A percentile compares a stretch with the other conserved stretches of the same genome.
Evolutionary conservation across 2,329 filamentous ascomycete species (phyloP).

Genomic region (Nakataea oryzae): DNA sequence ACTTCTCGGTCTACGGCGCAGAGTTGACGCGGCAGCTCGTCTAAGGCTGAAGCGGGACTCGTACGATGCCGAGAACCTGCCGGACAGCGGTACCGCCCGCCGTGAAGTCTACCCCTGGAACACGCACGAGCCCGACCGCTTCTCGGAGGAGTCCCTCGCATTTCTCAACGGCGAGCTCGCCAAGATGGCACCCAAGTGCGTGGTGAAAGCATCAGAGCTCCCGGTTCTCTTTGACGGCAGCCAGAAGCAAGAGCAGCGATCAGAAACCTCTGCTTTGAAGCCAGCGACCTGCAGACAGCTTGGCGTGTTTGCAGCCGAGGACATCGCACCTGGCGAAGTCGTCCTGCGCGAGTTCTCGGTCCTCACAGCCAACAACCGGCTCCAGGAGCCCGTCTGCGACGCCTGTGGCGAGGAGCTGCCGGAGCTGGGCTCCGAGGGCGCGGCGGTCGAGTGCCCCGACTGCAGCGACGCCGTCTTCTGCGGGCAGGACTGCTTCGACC

Average conservation of each 20-base stretch:
- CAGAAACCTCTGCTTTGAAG: conserved; percentile 24
- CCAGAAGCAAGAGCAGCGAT: conserved; percentile 35
- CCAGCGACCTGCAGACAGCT: conserved; percentile 60
- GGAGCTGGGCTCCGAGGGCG: conserved; percentile 24
- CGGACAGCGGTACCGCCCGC: conserved; percentile 60
- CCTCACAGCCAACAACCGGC: conserved; percentile 77
- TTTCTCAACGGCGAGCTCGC: conserved; percentile 63
- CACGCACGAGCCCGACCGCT: conserved; percentile 56
- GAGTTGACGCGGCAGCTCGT: conserved; percentile 42
- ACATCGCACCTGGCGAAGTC: conserved; percentile 65
- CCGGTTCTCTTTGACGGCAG: conserved; percentile 53
- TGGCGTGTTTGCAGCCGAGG: conserved; percentile 78
- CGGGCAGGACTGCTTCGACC: conserved; percentile 44
- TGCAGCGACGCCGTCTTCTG: conserved; percentile 60
- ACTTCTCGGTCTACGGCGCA: conserved; percentile 40
- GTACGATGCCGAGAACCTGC: conserved; percentile 44
- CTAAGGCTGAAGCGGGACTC: conserved; percentile 34
- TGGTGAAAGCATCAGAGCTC: conserved; percentile 64
- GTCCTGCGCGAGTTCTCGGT: conserved; percentile 77
- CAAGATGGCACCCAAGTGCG: conserved; percentile 67
- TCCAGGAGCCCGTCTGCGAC: conserved; percentile 82
- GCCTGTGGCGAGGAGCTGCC: conserved; percentile 72
- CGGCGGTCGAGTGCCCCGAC: conserved; percentile 45
- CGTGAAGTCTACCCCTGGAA: conserved; percentile 65
- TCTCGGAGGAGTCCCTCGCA: conserved; percentile 55